phyloP scores from a whole-genome alignment of 768 basidiomycete genomes.

The Scleroderma bovista region DNA sequence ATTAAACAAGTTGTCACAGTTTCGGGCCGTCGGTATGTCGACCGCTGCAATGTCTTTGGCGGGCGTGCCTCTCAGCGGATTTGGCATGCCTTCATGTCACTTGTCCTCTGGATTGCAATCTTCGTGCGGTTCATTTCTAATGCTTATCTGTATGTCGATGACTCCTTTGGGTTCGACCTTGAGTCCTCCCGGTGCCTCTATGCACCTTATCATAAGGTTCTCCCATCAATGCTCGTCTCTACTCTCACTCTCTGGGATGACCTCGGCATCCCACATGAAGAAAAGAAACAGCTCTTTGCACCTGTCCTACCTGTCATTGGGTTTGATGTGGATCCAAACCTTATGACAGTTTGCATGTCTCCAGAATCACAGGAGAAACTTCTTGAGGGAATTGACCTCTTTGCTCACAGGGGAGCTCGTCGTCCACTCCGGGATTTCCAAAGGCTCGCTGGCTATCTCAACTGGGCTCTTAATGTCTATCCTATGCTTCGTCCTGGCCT shows the following conservation, averaged over 20 bases:
- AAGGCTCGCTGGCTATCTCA: slow-evolving; percentile 30
- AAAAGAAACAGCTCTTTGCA: slow-evolving; percentile 36
- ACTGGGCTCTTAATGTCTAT: slow-evolving; percentile 38
- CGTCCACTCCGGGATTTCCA: slow-evolving; percentile 22
- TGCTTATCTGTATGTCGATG: slow-evolving; percentile 24
- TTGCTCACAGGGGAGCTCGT: slow-evolving; percentile 3
- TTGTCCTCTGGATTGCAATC: slow-evolving; percentile 27
- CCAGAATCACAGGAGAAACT: slow-evolving; percentile 13
- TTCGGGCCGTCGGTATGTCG: slow-evolving; percentile 16
- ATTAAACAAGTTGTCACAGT: slow-evolving; percentile 31
- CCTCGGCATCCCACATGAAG: slow-evolving; percentile 35
- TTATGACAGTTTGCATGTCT: slow-evolving; percentile 19
- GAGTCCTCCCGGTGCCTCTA: not conserved
- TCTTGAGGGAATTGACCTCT: not conserved
- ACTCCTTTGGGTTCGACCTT: slow-evolving; percentile 9
- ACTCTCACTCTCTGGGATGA: slow-evolving; percentile 31
- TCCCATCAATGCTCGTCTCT: not conserved
- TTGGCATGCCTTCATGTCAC: slow-evolving; percentile 28
- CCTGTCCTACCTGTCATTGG: slow-evolving; percentile 29
- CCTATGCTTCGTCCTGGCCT: slow-evolving; percentile 32
- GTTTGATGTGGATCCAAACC: slow-evolving; percentile 26
- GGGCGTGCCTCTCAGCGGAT: slow-evolving; percentile 14
- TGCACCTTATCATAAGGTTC: slow-evolving; percentile 17
- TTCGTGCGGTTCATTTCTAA: slow-evolving; percentile 11
- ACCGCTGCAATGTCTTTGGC: slow-evolving; percentile 22